Evolutionary conservation across 106 monocot genomes (phyloP).

Genomic region (Phalaenopsis aphrodite): DNA sequence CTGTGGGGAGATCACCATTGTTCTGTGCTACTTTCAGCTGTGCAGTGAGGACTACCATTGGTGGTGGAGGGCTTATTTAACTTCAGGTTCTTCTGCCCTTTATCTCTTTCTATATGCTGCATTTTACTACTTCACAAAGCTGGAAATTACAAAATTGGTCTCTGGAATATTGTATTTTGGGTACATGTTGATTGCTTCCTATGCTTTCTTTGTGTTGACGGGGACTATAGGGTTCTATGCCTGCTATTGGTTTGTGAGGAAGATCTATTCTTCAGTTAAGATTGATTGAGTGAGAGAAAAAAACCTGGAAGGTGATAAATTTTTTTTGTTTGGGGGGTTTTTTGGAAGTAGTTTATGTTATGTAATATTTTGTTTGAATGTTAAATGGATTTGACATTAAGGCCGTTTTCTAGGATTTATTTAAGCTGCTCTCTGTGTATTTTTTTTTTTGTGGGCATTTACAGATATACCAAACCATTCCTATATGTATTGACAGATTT

Average conservation of each 20-base stretch:
- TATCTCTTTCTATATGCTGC: constrained; percentile 52
- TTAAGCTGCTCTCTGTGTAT: too few relatives aligned
- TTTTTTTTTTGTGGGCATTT: too few relatives aligned
- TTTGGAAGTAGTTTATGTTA: too few relatives aligned
- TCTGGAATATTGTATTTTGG: constrained; percentile 63
- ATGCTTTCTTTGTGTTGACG: constrained; percentile 34
- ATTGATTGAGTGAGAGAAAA: constrained; percentile 13
- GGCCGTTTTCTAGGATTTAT: too few relatives aligned
- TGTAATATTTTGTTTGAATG: too few relatives aligned
- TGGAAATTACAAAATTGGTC: constrained; percentile 57
- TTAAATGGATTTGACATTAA: too few relatives aligned
- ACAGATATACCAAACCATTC: too few relatives aligned
- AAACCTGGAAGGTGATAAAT: not conserved
- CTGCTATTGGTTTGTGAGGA: constrained; percentile 30
- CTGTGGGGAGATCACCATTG: constrained; percentile 60
- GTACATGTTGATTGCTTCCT: constrained; percentile 53
- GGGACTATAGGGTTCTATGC: constrained; percentile 30
- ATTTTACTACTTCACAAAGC: constrained; percentile 77
- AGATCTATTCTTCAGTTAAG: constrained; percentile 32
- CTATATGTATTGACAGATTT: too few relatives aligned
- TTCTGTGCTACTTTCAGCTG: constrained; percentile 70
- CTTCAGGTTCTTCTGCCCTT: constrained; percentile 51
- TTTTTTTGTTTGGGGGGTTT: not conserved
- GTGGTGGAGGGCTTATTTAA: constrained; percentile 74
- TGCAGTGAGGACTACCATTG: constrained; percentile 64